These are phyloP conservation scores for Penicillium sp. DNA, from an alignment of 2,329 filamentous ascomycete genomes.

Conservation along the genomic window DNA sequence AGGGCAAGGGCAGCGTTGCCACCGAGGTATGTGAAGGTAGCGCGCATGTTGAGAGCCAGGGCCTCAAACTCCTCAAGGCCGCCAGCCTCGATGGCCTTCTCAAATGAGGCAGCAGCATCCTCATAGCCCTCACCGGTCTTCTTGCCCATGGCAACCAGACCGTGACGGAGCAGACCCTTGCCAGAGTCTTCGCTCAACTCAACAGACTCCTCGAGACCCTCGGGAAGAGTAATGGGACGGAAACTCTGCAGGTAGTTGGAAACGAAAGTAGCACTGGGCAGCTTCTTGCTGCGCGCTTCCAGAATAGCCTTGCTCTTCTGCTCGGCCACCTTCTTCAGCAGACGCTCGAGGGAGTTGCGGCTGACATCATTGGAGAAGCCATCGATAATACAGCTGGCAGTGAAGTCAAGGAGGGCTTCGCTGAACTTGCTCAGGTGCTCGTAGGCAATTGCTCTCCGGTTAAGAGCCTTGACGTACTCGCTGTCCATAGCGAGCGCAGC, in stretches of 20 bases:
- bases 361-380: conserved; percentile 90
- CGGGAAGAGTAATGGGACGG: conserved; percentile 75
- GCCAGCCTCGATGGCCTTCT: conserved; percentile 78
- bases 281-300: conserved; percentile 72
- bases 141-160: conserved; percentile 74
- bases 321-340: conserved; percentile 96
- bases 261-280: conserved; percentile 94
- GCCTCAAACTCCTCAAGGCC: conserved; percentile 81
- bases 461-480: conserved; percentile 96
- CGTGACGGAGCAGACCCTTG: conserved; percentile 80
- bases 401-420: conserved; percentile 95
- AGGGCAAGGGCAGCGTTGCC: conserved; percentile 84
- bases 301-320: conserved; percentile 89
- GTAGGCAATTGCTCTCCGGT: conserved; percentile 93
- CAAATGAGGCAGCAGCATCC: conserved; percentile 80
- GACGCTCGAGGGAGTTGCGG: conserved; percentile 83
- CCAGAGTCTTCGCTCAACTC: conserved; percentile 76
- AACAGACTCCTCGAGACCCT: conserved; percentile 75
- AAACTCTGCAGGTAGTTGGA: conserved; percentile 99
- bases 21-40: conserved; percentile 89
- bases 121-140: conserved; percentile 91
- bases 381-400: conserved; percentile 98
- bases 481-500: conserved; percentile 90
- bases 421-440: conserved; percentile 89
- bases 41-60: conserved; percentile 92